phyloP scores from a whole-genome alignment of 352 stramenopile genomes.

The Lagenidium giganteum region DNA sequence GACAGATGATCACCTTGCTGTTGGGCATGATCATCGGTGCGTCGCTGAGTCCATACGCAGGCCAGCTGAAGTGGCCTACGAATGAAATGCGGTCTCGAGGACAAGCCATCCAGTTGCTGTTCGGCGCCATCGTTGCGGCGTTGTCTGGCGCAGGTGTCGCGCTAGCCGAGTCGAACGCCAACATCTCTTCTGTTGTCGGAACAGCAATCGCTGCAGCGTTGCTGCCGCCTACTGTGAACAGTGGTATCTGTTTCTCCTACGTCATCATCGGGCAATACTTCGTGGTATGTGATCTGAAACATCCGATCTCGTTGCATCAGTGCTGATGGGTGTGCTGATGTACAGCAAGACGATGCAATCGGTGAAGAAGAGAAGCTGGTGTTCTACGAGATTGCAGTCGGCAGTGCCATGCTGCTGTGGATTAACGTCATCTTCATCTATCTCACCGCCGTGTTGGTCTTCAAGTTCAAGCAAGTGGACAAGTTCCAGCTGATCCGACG shows the following conservation, averaged over 20 bases:
- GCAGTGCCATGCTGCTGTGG: slow-evolving; percentile 77
- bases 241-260: slow-evolving; percentile 83
- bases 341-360: slow-evolving; percentile 64
- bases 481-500: slow-evolving; percentile 80
- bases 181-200: slow-evolving; percentile 88
- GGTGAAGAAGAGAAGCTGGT: slow-evolving; percentile 80
- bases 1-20: slow-evolving; percentile 67
- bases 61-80: slow-evolving; percentile 75
- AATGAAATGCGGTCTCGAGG: slow-evolving; percentile 76
- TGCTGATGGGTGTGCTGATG: too few relatives aligned
- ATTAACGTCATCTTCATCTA: slow-evolving; percentile 89
- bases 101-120: slow-evolving; percentile 75
- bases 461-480: slow-evolving; percentile 86
- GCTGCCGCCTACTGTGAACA: slow-evolving; percentile 83
- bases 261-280: slow-evolving; percentile 83
- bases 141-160: slow-evolving; percentile 73
- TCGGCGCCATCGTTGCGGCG: slow-evolving; percentile 73
- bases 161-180: slow-evolving; percentile 80
- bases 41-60: slow-evolving; percentile 72
- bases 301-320: too few relatives aligned
- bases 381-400: slow-evolving; percentile 85
- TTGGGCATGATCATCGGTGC: slow-evolving; percentile 79
- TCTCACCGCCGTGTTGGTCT: slow-evolving; percentile 79
- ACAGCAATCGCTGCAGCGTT: slow-evolving; percentile 81
- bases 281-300: slow-evolving; percentile 63